A percentile compares a stretch with the other conserved stretches of the same genome.
Conservation (phyloP, 257 asterid species). For the Ilex aquifolium region DNA sequence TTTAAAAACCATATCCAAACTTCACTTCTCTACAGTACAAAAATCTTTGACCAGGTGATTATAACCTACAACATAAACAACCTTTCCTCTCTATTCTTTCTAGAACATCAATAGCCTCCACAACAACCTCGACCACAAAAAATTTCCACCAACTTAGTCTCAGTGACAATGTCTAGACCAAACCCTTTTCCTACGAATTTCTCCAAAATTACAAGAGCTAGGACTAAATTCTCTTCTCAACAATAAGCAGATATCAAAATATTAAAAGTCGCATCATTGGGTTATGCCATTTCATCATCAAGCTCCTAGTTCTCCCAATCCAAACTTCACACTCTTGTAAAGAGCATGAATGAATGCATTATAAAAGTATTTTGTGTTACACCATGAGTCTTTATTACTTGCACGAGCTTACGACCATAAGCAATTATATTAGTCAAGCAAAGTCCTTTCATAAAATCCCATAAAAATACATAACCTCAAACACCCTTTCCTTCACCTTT, state of each 20-base stretch:
- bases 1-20: constrained; percentile 40
- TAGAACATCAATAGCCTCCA: constrained; percentile 72
- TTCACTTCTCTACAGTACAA: constrained; percentile 51
- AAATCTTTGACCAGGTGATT: constrained; percentile 70
- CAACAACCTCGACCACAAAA: constrained; percentile 40
- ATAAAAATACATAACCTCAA: constrained; percentile 72
- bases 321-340: constrained; percentile 77
- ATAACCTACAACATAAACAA: constrained; percentile 65
- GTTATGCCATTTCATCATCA: constrained; percentile 24
- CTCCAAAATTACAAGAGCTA: constrained; percentile 76
- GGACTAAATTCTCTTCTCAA: constrained; percentile 52
- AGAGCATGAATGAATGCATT: constrained; percentile 72
- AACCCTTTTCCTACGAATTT: constrained; percentile 54
- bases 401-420: constrained; percentile 81
- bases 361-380: constrained; percentile 46
- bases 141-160: constrained; percentile 59
- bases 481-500: constrained; percentile 70
- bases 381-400: constrained; percentile 53
- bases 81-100: constrained; percentile 67
- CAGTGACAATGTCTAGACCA: constrained; percentile 58
- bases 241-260: constrained; percentile 76
- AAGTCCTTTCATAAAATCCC: constrained; percentile 92
- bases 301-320: constrained; percentile 54
- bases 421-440: constrained; percentile 80
- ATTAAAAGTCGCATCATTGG: constrained; percentile 66